These are phyloP conservation scores for Daedalea quercina DNA, from an alignment of 768 basidiomycete species.

Conservation along the genomic window DNA sequence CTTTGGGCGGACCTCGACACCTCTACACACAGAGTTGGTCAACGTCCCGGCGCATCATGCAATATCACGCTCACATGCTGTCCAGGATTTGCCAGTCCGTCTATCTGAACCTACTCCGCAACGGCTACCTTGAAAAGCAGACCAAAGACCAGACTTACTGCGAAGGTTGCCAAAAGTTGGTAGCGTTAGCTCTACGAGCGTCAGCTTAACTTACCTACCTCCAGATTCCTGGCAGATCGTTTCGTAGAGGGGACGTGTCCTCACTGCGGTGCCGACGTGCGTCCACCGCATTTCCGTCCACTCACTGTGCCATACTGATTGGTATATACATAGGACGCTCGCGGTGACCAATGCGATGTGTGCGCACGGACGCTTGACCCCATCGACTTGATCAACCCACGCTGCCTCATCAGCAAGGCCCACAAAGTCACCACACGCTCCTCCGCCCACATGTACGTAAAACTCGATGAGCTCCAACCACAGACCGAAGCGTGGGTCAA, in stretches of 20 bases:
- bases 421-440: slow-evolving; percentile 71
- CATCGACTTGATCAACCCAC: slow-evolving; percentile 89
- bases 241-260: slow-evolving; percentile 99
- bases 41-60: neutral
- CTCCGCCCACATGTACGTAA: slow-evolving; percentile 90
- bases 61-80: neutral
- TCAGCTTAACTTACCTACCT: slow-evolving; percentile 8
- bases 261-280: slow-evolving; percentile 78
- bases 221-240: slow-evolving; percentile 90
- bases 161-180: slow-evolving; percentile 80
- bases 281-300: too few relatives aligned
- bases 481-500: slow-evolving; percentile 85
- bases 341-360: slow-evolving; percentile 96
- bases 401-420: slow-evolving; percentile 79
- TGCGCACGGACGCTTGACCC: slow-evolving; percentile 92
- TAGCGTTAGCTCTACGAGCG: neutral
- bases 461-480: slow-evolving; percentile 77
- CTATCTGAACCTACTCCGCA: slow-evolving; percentile 76
- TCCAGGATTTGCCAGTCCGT: slow-evolving; percentile 84
- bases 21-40: slow-evolving; percentile 78
- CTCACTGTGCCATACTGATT: too few relatives aligned
- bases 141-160: slow-evolving; percentile 93
- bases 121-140: slow-evolving; percentile 73
- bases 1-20: slow-evolving; percentile 93
- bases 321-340: slow-evolving; percentile 82